Percentiles rank a stretch among this genome's conserved stretches.
Evolutionary conservation across 495 filamentous ascomycete genomes (phyloP).

Genomic region (Bombardia bombarda): DNA sequence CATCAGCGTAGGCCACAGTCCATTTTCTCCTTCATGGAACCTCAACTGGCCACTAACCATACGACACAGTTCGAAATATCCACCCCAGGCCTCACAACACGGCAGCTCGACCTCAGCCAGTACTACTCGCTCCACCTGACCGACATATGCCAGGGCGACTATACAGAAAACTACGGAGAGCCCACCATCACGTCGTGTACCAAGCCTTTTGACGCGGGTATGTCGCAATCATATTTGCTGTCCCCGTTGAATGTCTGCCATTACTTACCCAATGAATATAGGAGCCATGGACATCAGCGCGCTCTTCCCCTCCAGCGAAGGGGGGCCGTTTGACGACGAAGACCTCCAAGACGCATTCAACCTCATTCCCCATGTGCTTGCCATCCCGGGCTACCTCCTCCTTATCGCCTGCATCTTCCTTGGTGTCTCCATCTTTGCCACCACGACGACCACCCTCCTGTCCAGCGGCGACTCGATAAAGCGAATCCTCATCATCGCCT

Average conservation of each 20-base stretch:
- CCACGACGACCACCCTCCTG: not conserved
- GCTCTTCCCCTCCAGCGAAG: too few species aligned
- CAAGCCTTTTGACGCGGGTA: conserved; percentile 40
- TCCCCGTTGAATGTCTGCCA: too few species aligned
- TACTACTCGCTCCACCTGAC: conserved; percentile 70
- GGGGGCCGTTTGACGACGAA: conserved; percentile 53
- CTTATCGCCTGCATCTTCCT: conserved; percentile 41
- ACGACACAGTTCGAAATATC: too few species aligned
- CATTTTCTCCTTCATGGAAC: too few species aligned
- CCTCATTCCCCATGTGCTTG: conserved; percentile 36
- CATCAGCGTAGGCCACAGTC: too few species aligned
- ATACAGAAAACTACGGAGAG: conserved; percentile 30
- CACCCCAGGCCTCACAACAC: too few species aligned
- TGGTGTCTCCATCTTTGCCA: conserved; percentile 4
- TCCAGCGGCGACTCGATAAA: too few species aligned
- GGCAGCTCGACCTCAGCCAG: conserved; percentile 52
- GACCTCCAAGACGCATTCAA: conserved; percentile 53
- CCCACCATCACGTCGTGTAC: conserved; percentile 58
- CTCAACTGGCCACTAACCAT: too few species aligned
- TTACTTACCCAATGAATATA: conserved; percentile 44
- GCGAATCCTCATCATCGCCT: conserved; percentile 26
- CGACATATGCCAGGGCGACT: conserved; percentile 57
- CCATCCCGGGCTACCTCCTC: conserved; percentile 56
- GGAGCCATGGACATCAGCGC: conserved; percentile 39
- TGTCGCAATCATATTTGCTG: too few species aligned